Base-by-base conservation (phyloP, 1,284 basidiomycete genomes). In the Apiotrichum gracile region DNA sequence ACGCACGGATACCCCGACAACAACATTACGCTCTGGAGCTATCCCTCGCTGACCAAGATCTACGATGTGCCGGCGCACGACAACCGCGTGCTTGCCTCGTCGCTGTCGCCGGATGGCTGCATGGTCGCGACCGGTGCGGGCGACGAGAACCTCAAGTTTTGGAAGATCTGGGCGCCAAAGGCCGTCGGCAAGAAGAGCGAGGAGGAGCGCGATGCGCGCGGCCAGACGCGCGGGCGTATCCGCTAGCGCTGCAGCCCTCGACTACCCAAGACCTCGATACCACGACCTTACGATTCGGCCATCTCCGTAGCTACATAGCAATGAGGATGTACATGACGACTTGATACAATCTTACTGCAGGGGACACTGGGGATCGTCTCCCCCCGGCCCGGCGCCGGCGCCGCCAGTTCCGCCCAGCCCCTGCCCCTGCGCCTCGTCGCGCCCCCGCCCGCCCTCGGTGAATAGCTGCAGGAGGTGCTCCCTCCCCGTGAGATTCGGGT, bases 21-120 rank as follows among this genome's bases (percentile, higher is more conserved):
- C 67, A 75, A 77, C 52, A 65, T 80, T 47, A 72, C 71, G 12
- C 62, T 80, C 9, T 79, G 78, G 76, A 63, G 70, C 3, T 81
- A 77, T 52, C 77, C 77, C 9, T 80, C 80, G 19, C 77, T 92
- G 72, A 81, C 85, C 43, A 81, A 87, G 52, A 82, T 94, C 5
- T 87, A 86, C 26, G 91, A 96, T 72, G 89, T 96, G 52, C 89
- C 93, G 54, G 91, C 92, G 4, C 93, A 97, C 67, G 91, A 96
- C 67, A 84, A 86, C 24, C 79, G 93, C 1, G 88, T 97, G 46
- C 76, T 97, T 38, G 91, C 87, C 69, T 88, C 86, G 48, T 83
- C 85, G n/a, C 70, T 94, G 9, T 83, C 85, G 47, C 93, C 92
- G 2, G 86, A 85, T 17, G 93, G 92, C 0, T 90, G 91, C 62